phyloP scores from a whole-genome alignment of 306 rosid species.

The Vigna angularis region DNA sequence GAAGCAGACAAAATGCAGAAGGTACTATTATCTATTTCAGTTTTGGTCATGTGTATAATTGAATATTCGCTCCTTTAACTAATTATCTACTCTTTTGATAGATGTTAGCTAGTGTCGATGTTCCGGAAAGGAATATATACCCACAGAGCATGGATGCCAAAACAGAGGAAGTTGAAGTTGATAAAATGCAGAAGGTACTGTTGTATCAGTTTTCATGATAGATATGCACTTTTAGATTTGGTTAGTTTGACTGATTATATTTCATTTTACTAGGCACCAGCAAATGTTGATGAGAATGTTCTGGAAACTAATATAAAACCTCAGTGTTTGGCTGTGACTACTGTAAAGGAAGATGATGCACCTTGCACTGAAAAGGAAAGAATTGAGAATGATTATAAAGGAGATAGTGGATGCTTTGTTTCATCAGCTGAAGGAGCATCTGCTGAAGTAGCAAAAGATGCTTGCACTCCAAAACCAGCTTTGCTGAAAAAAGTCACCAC shows the following conservation, averaged over 20 bases:
- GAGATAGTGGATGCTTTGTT: background rate
- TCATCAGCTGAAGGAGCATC: conserved; percentile 34
- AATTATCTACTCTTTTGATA: conserved; percentile 42
- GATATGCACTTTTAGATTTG: background rate
- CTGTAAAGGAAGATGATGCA: conserved; percentile 40
- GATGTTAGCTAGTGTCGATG: conserved; percentile 57
- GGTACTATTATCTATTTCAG: conserved; percentile 45
- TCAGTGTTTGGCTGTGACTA: conserved; percentile 29
- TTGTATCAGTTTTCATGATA: conserved; percentile 23
- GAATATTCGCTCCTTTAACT: conserved; percentile 9
- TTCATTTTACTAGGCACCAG: conserved; percentile 57
- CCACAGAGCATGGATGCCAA: conserved; percentile 38
- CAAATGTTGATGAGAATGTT: conserved; percentile 45
- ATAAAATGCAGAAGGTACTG: conserved; percentile 65
- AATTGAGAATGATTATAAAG: conserved; percentile 29
- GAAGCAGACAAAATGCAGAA: conserved; percentile 72
- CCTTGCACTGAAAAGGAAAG: conserved; percentile 14
- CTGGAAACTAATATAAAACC: conserved; percentile 46
- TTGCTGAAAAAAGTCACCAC: conserved; percentile 51
- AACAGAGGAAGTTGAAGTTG: conserved; percentile 54
- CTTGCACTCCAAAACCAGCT: conserved; percentile 71
- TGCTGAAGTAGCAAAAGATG: conserved; percentile 59
- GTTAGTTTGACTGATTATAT: conserved; percentile 22
- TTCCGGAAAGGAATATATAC: conserved; percentile 44
- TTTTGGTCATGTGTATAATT: conserved; percentile 2